Base-by-base conservation (phyloP, 805 yeast genomes). In the Huiozyma sinensis region DNA sequence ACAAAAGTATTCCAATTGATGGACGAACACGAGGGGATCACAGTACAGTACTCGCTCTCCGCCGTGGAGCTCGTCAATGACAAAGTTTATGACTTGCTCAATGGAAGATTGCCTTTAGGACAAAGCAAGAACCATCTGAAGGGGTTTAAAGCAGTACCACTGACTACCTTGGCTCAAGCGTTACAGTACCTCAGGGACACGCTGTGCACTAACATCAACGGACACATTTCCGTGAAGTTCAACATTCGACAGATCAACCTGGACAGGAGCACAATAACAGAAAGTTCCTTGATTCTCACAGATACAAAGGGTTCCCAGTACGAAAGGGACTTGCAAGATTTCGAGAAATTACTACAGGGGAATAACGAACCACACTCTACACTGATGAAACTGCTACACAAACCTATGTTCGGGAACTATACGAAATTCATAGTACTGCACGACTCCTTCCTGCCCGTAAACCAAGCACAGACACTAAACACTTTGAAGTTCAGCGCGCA, bases 61-160 rank as follows among this genome's bases (percentile, higher is more conserved):
- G 81, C 78, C 50, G 71, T 85, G 79, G 95, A 88, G 55, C 79
- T 89, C 10, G 83, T 84, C 60, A 75, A 83, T 72, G 95, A 88
- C 50, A 75, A 73, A 37, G 73, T 88, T 37, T 66, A 73, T 46
- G 96, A 88, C 58, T 66, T 87, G 44, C 24, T 17, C 24, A 17
- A 17, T 17, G 4, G 4, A 17, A 17, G 24, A 17, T 17, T 4
- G 24, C 24, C 24, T 17, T 17, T 17, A 17, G 24, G 24, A 17
- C 65, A 30, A 11, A 12, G 9, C 28, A 7, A 27, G 11, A 33
- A 28, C n/a, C 55, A 58, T 13, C 49, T 53, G 10, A 50, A 57
- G 12, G 43, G 43, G 33, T 43, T 43, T 53, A 53, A 47, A 65
- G 70, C 50, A 66, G 74, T 46, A 57, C 73, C 11, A 27, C 38